These are phyloP conservation scores for Neofusicoccum kwambonambiense DNA, from an alignment of 2,329 filamentous ascomycete species.

Conservation along the genomic window DNA sequence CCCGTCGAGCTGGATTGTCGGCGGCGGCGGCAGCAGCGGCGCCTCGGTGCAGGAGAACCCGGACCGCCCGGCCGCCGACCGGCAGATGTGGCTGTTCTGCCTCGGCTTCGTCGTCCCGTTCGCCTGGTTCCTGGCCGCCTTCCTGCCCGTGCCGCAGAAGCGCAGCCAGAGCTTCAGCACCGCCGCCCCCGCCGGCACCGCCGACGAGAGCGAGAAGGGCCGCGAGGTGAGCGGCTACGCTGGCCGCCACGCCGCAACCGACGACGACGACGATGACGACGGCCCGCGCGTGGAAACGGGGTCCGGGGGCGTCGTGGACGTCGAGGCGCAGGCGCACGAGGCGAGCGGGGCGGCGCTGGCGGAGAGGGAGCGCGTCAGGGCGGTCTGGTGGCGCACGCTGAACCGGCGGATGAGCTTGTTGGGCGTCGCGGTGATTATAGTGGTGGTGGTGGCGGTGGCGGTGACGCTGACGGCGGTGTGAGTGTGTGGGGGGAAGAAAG, in stretches of 20 bases:
- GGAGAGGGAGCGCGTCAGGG: neutral
- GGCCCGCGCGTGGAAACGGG: neutral
- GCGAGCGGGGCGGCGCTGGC: neutral
- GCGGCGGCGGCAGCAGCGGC: neutral
- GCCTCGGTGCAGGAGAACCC: neutral
- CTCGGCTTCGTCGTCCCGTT: constrained; percentile 11
- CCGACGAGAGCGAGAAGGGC: neutral
- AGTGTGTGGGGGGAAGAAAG: neutral
- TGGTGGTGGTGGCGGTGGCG: constrained; percentile 6
- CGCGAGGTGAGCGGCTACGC: too few species aligned
- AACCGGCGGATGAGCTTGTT: constrained; percentile 12
- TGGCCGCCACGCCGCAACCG: too few species aligned
- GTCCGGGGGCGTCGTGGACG: neutral
- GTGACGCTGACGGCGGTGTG: neutral
- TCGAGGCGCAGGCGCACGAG: neutral
- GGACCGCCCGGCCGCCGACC: neutral
- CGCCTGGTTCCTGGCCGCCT: constrained; percentile 15
- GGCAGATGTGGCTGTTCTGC: constrained; percentile 11
- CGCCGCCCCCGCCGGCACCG: too few species aligned
- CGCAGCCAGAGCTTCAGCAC: too few species aligned
- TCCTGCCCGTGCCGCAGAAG: neutral
- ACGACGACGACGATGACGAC: neutral
- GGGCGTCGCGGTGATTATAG: neutral
- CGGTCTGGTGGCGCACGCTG: constrained; percentile 7
- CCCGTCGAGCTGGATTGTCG: neutral